phyloP scores from a whole-genome alignment of 495 filamentous ascomycete genomes.

The Lepidopterella palustris region DNA sequence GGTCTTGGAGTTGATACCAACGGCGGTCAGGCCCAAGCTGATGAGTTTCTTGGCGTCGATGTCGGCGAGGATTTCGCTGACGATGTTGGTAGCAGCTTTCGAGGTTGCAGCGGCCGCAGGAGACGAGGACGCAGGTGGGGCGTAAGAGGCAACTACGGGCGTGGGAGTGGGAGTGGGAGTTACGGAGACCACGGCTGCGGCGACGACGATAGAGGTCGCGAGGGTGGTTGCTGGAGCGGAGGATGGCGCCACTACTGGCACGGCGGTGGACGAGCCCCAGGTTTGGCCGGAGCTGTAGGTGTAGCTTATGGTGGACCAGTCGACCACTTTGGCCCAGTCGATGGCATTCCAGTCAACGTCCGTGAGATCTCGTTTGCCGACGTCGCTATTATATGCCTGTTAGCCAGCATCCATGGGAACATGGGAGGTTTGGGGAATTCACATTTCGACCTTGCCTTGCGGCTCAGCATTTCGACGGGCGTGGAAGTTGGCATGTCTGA shows the following conservation, averaged over 20 bases:
- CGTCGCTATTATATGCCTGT: neutral
- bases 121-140: slow-evolving; percentile 2
- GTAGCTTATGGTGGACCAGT: slow-evolving; percentile 17
- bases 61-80: neutral
- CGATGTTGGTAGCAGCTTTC: neutral
- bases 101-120: neutral
- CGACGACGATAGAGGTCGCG: neutral
- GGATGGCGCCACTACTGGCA: neutral
- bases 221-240: neutral
- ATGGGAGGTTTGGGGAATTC: neutral
- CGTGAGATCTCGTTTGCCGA: neutral
- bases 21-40: neutral
- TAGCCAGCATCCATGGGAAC: neutral
- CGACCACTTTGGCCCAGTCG: slow-evolving; percentile 3
- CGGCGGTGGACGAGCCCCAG: neutral
- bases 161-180: neutral
- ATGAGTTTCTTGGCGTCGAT: neutral
- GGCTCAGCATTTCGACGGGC: slow-evolving; percentile 11
- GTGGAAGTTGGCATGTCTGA: slow-evolving; percentile 26
- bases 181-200: neutral
- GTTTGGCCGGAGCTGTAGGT: neutral
- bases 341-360: neutral
- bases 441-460: neutral
- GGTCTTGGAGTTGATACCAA: slow-evolving; percentile 3
- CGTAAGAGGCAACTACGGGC: neutral